phyloP scores from a whole-genome alignment of 495 filamentous ascomycete genomes.

The Niebla homalea region DNA sequence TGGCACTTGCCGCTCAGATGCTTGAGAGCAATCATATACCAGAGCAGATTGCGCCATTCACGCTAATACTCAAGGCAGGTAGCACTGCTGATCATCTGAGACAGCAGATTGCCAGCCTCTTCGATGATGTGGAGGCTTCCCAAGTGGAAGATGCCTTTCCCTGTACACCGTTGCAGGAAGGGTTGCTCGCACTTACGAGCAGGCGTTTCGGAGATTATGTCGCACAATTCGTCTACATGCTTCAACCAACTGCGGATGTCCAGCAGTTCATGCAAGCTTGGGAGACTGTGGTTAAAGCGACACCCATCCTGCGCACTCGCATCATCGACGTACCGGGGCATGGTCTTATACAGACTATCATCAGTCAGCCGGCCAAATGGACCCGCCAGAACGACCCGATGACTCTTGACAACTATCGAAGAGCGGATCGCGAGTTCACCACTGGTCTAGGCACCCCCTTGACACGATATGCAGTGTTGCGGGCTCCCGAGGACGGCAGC shows the following conservation, averaged over 20 bases:
- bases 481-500: background rate
- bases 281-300: background rate
- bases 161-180: slow-evolving; percentile 17
- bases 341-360: background rate
- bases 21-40: too few relatives aligned
- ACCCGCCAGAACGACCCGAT: too few relatives aligned
- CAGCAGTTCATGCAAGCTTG: background rate
- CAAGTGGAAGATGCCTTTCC: slow-evolving; percentile 23
- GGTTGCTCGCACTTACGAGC: slow-evolving; percentile 12
- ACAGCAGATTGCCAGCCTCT: too few relatives aligned
- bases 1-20: background rate
- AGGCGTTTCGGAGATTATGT: background rate
- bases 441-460: background rate
- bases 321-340: background rate
- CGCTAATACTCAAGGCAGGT: too few relatives aligned
- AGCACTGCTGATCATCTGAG: too few relatives aligned
- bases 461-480: background rate
- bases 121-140: too few relatives aligned
- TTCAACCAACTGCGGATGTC: background rate
- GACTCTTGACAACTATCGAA: background rate
- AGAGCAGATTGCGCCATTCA: too few relatives aligned
- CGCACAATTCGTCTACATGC: background rate
- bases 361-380: background rate
- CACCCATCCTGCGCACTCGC: background rate
- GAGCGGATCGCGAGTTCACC: background rate